A percentile compares a stretch with the other conserved stretches of the same genome.
These are phyloP conservation scores for Kluyveromyces wickerhamii DNA, from an alignment of 805 yeast species.

Conservation along the genomic window DNA sequence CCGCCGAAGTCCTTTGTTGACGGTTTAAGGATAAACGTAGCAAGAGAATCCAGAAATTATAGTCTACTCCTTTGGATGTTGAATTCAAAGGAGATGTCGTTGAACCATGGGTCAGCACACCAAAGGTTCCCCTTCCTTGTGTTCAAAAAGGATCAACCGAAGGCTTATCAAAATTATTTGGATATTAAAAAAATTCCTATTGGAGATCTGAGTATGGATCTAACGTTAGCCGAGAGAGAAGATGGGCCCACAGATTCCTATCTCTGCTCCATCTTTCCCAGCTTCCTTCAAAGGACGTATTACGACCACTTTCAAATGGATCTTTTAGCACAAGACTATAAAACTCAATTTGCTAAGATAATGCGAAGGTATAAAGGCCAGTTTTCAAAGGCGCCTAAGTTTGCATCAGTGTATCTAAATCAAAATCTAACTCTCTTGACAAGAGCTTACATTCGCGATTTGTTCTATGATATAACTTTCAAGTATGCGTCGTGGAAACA, in stretches of 20 bases:
- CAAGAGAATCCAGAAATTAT: conserved; percentile 9
- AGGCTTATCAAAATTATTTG: neutral
- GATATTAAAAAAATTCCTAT: neutral
- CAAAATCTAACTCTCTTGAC: conserved; percentile 6
- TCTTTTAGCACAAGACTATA: conserved; percentile 5
- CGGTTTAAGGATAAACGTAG: conserved; percentile 7
- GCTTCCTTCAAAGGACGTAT: conserved; percentile 7
- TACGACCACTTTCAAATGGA: conserved; percentile 9
- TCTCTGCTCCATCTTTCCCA: conserved; percentile 8
- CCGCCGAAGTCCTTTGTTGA: conserved; percentile 13
- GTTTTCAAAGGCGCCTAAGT: neutral
- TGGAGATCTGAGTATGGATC: neutral
- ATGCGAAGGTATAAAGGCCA: conserved; percentile 4
- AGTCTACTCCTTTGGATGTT: conserved; percentile 12
- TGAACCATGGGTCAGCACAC: neutral
- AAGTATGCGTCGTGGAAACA: conserved; percentile 8
- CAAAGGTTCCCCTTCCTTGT: neutral
- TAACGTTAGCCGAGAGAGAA: neutral
- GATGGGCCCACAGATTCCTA: neutral
- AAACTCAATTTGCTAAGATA: conserved; percentile 7
- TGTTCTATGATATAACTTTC: conserved; percentile 7
- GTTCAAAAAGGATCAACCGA: neutral
- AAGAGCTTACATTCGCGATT: conserved; percentile 8
- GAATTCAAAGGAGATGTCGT: neutral
- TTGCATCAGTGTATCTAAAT: conserved; percentile 1